A percentile compares a stretch with the other conserved stretches of the same genome.
Conservation (phyloP, 768 basidiomycete genomes). For the Ramaria rubella region DNA sequence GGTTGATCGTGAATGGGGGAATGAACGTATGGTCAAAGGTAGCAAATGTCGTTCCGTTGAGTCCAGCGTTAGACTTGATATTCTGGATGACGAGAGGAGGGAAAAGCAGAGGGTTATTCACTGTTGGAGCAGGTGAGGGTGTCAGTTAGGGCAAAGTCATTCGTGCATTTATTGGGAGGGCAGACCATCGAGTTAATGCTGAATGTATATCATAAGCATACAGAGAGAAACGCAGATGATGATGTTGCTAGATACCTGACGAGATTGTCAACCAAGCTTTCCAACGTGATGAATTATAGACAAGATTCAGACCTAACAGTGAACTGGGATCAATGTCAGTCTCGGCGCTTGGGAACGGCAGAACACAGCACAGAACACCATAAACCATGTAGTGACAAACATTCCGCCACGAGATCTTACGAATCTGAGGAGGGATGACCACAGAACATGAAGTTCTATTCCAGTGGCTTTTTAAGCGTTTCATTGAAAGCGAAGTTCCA, state of each 20-base stretch:
- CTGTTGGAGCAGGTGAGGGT: conserved; percentile 11
- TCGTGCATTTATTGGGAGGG: background rate
- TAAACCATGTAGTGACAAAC: background rate
- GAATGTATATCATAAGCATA: background rate
- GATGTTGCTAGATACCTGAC: background rate
- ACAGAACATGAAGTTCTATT: no score
- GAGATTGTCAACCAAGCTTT: background rate
- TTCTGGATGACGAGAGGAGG: background rate
- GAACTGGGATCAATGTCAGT: background rate
- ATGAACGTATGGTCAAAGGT: conserved; percentile 7
- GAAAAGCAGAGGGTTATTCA: conserved; percentile 3
- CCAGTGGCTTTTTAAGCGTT: no score
- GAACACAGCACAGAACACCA: background rate
- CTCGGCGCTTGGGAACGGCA: background rate
- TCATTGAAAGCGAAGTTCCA: no score
- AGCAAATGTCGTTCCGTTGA: conserved; percentile 3
- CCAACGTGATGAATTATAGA: background rate
- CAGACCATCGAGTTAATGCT: background rate
- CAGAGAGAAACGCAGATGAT: background rate
- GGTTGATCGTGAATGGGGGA: background rate
- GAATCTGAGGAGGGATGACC: no score
- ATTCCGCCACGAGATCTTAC: background rate
- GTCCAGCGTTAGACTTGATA: conserved; percentile 1
- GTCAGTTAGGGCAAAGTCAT: background rate
- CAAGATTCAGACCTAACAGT: background rate